Evolutionary conservation across 768 basidiomycete species (phyloP).

Genomic region (Pholiota conissans): DNA sequence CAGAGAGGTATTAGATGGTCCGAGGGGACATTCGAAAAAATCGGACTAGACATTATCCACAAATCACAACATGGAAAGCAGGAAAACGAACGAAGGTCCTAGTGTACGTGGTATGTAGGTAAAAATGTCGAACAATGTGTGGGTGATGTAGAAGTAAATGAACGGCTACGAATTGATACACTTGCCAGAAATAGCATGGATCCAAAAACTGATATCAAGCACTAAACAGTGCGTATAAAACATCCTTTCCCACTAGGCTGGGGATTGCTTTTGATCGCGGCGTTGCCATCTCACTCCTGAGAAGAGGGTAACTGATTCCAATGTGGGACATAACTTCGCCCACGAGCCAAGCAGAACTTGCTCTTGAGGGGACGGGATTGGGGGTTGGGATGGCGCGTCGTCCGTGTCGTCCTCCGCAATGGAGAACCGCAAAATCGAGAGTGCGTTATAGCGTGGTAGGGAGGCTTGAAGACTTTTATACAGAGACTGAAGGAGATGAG

Average conservation of each 20-base stretch:
- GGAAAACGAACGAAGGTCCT: neutral
- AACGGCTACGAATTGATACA: neutral
- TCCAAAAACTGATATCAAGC: neutral
- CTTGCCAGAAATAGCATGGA: conserved; percentile 1
- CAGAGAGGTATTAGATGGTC: neutral
- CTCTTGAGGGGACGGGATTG: conserved; percentile 12
- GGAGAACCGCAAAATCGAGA: conserved; percentile 30
- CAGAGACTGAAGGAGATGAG: conserved; percentile 33
- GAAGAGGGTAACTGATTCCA: conserved; percentile 25
- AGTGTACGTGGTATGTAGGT: neutral
- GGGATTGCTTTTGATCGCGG: neutral
- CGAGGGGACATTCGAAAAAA: neutral
- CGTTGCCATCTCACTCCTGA: conserved; percentile 27
- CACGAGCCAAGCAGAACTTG: conserved; percentile 21
- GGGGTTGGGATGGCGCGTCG: neutral
- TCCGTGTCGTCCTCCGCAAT: conserved; percentile 7
- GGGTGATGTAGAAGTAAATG: neutral
- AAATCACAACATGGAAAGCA: neutral
- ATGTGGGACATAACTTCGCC: conserved; percentile 24
- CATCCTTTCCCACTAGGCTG: neutral
- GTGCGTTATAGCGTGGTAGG: conserved; percentile 37
- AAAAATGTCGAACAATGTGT: neutral
- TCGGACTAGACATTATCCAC: neutral
- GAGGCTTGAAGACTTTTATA: conserved; percentile 40
- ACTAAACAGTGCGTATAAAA: neutral